Evolutionary conservation across 208 protist species (phyloP).

Genomic region (Wallacemonas rigidus): DNA sequence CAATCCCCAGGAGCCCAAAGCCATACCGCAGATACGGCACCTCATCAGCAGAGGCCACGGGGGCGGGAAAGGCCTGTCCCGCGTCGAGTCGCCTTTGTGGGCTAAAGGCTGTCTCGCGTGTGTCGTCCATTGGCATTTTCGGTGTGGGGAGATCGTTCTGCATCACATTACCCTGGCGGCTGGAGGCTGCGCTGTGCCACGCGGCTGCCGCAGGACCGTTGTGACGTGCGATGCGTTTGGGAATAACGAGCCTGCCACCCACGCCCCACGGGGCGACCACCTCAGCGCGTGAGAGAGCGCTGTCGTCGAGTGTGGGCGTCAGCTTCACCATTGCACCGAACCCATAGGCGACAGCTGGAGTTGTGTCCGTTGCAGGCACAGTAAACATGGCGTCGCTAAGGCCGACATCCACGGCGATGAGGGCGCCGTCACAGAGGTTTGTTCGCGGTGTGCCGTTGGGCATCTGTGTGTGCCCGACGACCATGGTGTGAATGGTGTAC

Average conservation of each 20-base stretch:
- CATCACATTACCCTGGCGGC: neutral
- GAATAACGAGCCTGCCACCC: neutral
- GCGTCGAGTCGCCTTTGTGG: too few species aligned
- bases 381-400: conserved; percentile 30
- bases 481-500: conserved; percentile 37
- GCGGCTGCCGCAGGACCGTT: neutral
- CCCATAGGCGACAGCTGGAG: neutral
- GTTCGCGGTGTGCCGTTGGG: conserved; percentile 18
- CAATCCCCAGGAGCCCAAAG: neutral
- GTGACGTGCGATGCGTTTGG: neutral
- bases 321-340: conserved; percentile 9
- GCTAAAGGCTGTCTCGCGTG: too few species aligned
- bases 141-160: neutral
- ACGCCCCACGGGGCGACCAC: conserved; percentile 14
- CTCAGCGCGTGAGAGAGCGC: neutral
- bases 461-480: conserved; percentile 62
- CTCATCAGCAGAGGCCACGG: neutral
- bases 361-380: neutral
- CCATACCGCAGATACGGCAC: neutral
- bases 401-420: conserved; percentile 36
- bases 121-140: too few species aligned
- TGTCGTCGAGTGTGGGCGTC: neutral
- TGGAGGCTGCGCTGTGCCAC: neutral
- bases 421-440: conserved; percentile 31
- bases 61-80: neutral